These are phyloP conservation scores for Aspergillus campestris DNA, from an alignment of 495 filamentous ascomycete species.

Conservation along the genomic window DNA sequence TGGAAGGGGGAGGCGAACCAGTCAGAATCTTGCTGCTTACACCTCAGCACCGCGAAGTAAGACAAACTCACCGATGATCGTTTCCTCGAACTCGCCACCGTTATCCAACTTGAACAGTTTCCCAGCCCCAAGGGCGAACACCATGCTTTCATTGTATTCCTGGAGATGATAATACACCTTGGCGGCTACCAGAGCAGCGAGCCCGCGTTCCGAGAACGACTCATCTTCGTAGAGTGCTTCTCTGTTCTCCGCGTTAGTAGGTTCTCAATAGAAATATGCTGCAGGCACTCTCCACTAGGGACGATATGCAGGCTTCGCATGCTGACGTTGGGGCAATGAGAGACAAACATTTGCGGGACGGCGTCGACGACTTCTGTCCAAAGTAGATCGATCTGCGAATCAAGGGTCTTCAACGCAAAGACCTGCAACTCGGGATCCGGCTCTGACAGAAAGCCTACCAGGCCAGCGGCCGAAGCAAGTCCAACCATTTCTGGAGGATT, in stretches of 20 bases:
- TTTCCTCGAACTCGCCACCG: slow-evolving; percentile 95
- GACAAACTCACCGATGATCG: slow-evolving; percentile 62
- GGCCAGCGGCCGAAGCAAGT: slow-evolving; percentile 85
- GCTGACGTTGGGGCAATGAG: too few relatives aligned
- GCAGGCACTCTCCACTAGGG: too few relatives aligned
- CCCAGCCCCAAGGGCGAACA: slow-evolving; percentile 89
- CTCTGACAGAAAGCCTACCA: slow-evolving; percentile 92
- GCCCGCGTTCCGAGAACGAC: slow-evolving; percentile 82
- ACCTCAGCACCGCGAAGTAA: not conserved
- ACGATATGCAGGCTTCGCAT: too few relatives aligned
- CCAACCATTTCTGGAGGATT: slow-evolving; percentile 62
- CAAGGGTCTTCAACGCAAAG: slow-evolving; percentile 88
- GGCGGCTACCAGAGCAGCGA: slow-evolving; percentile 88
- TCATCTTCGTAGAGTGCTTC: slow-evolving; percentile 98
- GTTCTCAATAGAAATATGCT: too few relatives aligned
- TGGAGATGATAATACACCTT: slow-evolving; percentile 99
- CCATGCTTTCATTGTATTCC: slow-evolving; percentile 99
- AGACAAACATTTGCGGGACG: slow-evolving; percentile 82
- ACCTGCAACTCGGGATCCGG: slow-evolving; percentile 86
- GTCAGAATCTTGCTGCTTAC: too few relatives aligned
- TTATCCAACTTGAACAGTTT: slow-evolving; percentile 90
- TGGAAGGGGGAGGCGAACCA: slow-evolving; percentile 12
- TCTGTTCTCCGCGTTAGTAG: slow-evolving; percentile 39
- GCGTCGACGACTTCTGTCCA: slow-evolving; percentile 95
- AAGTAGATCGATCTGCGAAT: slow-evolving; percentile 89